Evolutionary conservation across 1,284 basidiomycete genomes (phyloP).

Genomic region (Puccinia novopanici): DNA sequence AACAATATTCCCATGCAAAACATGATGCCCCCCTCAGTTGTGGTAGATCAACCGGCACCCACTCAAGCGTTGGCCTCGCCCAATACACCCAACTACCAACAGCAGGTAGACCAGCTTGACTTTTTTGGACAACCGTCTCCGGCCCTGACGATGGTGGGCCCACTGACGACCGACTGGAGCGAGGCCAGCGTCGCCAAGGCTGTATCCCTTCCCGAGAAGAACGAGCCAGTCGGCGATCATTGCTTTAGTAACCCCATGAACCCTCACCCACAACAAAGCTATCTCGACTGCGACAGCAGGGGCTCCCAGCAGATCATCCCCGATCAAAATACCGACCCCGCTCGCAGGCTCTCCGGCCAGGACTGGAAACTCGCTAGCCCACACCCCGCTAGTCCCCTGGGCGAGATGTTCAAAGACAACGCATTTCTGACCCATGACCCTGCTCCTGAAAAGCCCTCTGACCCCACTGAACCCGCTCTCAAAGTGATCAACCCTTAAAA

Average conservation of each 20-base stretch:
- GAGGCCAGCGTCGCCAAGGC: not conserved
- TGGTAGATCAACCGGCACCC: not conserved
- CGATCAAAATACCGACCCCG: not conserved
- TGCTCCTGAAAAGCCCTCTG: not conserved
- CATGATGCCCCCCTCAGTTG: not conserved
- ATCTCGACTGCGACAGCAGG: conserved; percentile 10
- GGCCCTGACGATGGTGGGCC: conserved; percentile 9
- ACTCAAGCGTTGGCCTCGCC: not conserved
- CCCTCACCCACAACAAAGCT: conserved; percentile 28
- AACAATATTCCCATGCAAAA: conserved; percentile 6
- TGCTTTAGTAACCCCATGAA: conserved; percentile 11
- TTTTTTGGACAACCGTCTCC: conserved; percentile 12
- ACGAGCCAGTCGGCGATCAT: not conserved
- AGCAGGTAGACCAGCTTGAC: conserved; percentile 16
- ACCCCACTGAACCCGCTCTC: not conserved
- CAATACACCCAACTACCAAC: not conserved
- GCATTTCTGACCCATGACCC: not conserved
- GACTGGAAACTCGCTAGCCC: conserved; percentile 19
- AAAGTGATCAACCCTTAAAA: conserved; percentile 18
- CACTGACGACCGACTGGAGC: not conserved
- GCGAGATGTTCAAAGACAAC: conserved; percentile 10
- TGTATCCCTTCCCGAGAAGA: not conserved
- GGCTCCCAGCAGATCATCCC: not conserved
- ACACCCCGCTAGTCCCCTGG: not conserved
- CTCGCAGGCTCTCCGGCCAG: not conserved